Conservation (phyloP, 352 stramenopile species). For the Pythium pectinolyticum region DNA sequence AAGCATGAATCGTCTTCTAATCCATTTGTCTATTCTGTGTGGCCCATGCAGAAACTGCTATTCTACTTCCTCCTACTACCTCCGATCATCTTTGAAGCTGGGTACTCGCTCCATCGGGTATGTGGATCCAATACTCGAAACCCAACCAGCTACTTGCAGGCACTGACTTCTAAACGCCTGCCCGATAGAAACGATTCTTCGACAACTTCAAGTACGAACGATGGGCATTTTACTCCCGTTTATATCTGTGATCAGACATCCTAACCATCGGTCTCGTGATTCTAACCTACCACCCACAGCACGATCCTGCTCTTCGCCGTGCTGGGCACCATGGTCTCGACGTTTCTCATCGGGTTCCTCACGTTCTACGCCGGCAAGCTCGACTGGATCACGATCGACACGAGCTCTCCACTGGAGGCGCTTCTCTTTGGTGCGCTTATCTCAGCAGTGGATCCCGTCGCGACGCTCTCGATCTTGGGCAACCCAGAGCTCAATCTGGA, state of each 20-base stretch:
- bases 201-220: slow-evolving; percentile 90
- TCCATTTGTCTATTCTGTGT: no score
- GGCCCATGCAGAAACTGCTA: slow-evolving; percentile 85
- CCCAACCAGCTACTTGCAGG: no score
- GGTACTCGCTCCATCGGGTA: slow-evolving; percentile 90
- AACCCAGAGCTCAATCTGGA: slow-evolving; percentile 91
- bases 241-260: no score
- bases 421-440: slow-evolving; percentile 96
- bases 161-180: no score
- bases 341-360: slow-evolving; percentile 94
- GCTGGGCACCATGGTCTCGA: slow-evolving; percentile 94
- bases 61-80: slow-evolving; percentile 98
- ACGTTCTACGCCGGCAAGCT: slow-evolving; percentile 86
- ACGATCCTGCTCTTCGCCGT: slow-evolving; percentile 96
- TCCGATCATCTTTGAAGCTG: slow-evolving; percentile 98
- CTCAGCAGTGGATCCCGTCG: slow-evolving; percentile 95
- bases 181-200: slow-evolving; percentile 91
- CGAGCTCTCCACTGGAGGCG: slow-evolving; percentile 91
- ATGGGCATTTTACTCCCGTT: no score
- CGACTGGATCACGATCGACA: slow-evolving; percentile 87
- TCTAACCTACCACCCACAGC: no score
- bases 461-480: slow-evolving; percentile 95
- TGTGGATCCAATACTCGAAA: neutral
- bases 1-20: no score
- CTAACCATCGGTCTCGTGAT: no score